Conservation (phyloP, 306 rosid genomes). For the Alnus rubra region DNA sequence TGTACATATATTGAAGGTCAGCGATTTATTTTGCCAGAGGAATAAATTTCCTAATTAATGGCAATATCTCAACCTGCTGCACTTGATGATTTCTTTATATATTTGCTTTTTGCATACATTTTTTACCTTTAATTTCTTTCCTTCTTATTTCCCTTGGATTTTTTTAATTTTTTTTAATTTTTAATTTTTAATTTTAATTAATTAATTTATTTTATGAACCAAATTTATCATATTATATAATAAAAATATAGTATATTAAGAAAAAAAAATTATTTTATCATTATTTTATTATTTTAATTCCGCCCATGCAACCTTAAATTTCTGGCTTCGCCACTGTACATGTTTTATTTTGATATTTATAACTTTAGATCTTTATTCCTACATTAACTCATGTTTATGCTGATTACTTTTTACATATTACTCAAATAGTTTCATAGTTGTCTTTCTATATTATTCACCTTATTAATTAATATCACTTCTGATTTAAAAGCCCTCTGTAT, state of each 20-base stretch:
- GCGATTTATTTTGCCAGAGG: not conserved
- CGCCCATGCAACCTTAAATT: too few relatives aligned
- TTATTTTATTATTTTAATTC: too few relatives aligned
- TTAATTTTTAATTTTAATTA: too few relatives aligned
- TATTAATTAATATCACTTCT: slow-evolving; percentile 32
- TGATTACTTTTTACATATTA: not conserved
- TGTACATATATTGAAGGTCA: not conserved
- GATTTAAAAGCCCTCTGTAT: slow-evolving; percentile 75
- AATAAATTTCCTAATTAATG: not conserved
- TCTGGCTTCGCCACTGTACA: too few relatives aligned
- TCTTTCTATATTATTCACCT: slow-evolving; percentile 19
- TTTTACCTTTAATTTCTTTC: not conserved
- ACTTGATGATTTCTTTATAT: not conserved
- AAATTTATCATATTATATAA: too few relatives aligned
- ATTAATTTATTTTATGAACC: too few relatives aligned
- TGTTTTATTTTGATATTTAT: not conserved
- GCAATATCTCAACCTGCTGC: not conserved
- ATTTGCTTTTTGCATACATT: not conserved
- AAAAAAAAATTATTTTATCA: too few relatives aligned
- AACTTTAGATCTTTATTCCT: slow-evolving; percentile 5
- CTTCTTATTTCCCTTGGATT: not conserved
- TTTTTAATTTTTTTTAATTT: not conserved
- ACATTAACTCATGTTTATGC: not conserved
- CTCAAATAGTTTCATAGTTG: not conserved
- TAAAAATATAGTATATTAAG: too few relatives aligned